These are phyloP conservation scores for Trametes gibbosa DNA, from an alignment of 768 basidiomycete species.

Conservation along the genomic window DNA sequence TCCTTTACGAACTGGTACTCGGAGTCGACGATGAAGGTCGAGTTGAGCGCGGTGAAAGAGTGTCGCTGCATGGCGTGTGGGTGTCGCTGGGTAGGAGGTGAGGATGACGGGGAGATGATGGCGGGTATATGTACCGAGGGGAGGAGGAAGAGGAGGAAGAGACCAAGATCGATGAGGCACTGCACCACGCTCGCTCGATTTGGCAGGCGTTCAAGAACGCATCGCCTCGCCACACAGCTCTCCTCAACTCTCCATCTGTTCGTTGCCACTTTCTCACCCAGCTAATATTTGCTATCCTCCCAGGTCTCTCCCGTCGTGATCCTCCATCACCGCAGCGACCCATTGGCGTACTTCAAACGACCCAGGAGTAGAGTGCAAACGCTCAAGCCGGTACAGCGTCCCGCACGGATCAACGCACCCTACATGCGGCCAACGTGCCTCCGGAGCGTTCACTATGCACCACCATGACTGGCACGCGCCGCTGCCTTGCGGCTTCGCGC, in stretches of 20 bases:
- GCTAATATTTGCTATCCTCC: background rate
- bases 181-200: constrained; percentile 1
- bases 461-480: background rate
- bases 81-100: background rate
- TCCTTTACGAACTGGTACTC: constrained; percentile 96
- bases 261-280: background rate
- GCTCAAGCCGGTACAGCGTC: too few relatives aligned
- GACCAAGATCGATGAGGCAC: constrained; percentile 18
- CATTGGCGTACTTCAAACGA: too few relatives aligned
- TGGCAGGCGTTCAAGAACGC: constrained; percentile 1
- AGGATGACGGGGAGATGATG: background rate
- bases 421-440: background rate
- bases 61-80: constrained; percentile 59
- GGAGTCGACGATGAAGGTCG: constrained; percentile 82
- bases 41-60: constrained; percentile 80
- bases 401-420: too few relatives aligned
- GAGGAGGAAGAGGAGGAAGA: too few relatives aligned
- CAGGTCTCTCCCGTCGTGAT: too few relatives aligned
- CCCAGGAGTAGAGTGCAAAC: too few relatives aligned
- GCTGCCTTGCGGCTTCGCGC: background rate
- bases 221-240: constrained; percentile 1
- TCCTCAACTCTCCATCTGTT: constrained; percentile 4
- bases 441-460: too few relatives aligned
- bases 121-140: too few relatives aligned
- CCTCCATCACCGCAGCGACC: too few relatives aligned